These are phyloP conservation scores for Thielaviopsis cerberus DNA, from an alignment of 2,329 filamentous ascomycete species.

Conservation along the genomic window DNA sequence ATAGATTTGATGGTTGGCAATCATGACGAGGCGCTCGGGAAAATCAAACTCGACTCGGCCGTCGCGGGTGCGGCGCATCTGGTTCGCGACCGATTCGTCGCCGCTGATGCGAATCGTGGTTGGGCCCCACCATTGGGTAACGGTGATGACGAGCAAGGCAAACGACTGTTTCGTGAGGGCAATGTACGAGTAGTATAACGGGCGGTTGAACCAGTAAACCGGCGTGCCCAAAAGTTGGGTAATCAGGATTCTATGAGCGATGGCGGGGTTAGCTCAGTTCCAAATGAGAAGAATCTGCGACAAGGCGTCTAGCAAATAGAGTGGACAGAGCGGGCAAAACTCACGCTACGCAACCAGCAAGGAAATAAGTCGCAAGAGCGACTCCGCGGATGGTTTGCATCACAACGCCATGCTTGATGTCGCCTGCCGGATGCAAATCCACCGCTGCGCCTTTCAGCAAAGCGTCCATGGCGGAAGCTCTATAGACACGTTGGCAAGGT, in stretches of 20 bases:
- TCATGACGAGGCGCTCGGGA: slow-evolving; percentile 62
- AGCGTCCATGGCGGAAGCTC: slow-evolving; percentile 2
- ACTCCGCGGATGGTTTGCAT: slow-evolving; percentile 34
- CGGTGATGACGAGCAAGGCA: slow-evolving; percentile 55
- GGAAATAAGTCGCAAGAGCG: slow-evolving; percentile 35
- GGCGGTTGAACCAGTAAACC: slow-evolving; percentile 55
- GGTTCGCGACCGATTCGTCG: slow-evolving; percentile 58
- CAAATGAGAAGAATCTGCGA: too few species aligned
- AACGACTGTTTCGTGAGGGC: slow-evolving; percentile 72
- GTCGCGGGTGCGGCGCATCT: slow-evolving; percentile 50
- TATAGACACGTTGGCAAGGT: not conserved
- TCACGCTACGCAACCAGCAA: slow-evolving; percentile 30
- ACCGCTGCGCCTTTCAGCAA: slow-evolving; percentile 6
- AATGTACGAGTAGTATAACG: slow-evolving; percentile 74
- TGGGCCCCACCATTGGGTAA: slow-evolving; percentile 78
- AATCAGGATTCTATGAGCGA: slow-evolving; percentile 34
- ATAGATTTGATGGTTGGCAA: slow-evolving; percentile 83
- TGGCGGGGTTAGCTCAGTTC: not conserved
- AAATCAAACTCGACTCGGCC: slow-evolving; percentile 63
- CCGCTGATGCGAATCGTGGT: slow-evolving; percentile 69
- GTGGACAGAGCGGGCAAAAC: slow-evolving; percentile 15
- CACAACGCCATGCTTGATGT: slow-evolving; percentile 30
- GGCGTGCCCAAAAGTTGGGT: slow-evolving; percentile 63
- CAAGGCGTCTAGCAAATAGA: not conserved
- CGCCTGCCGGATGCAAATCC: slow-evolving; percentile 34